Conservation (phyloP, 2,329 filamentous ascomycete genomes). For the Trichoderma sp. region DNA sequence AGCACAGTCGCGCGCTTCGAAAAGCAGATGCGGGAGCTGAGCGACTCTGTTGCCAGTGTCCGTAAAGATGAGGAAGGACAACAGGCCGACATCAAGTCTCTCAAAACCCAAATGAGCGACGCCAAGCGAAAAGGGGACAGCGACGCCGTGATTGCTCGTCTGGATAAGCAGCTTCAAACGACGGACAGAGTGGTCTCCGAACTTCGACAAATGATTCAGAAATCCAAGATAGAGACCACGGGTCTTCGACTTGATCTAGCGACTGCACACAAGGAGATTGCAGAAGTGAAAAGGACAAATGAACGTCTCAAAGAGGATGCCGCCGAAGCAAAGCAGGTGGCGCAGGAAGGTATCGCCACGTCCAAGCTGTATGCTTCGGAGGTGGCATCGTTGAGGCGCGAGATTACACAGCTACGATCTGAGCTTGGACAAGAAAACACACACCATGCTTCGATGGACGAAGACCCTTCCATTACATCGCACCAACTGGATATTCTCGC, state of each 20-base stretch:
- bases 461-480: conserved; percentile 26
- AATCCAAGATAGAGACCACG: conserved; percentile 21
- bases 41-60: conserved; percentile 29
- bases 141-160: conserved; percentile 19
- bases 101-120: conserved; percentile 29
- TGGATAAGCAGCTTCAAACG: conserved; percentile 28
- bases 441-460: conserved; percentile 15
- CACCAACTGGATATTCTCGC: conserved; percentile 41
- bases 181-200: conserved; percentile 24
- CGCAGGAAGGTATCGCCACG: conserved; percentile 26
- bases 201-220: conserved; percentile 23
- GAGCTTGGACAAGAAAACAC: conserved; percentile 30
- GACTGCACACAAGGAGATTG: conserved; percentile 26
- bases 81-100: conserved; percentile 28
- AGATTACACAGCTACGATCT: conserved; percentile 33
- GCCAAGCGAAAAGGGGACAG: conserved; percentile 20
- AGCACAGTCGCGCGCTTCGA: conserved; percentile 36
- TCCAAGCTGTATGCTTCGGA: conserved; percentile 32
- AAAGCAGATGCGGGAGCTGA: conserved; percentile 33
- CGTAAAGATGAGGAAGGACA: conserved; percentile 26
- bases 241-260: conserved; percentile 26
- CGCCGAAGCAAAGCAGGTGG: conserved; percentile 26
- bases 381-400: conserved; percentile 31
- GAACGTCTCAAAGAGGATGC: conserved; percentile 26
- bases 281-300: conserved; percentile 25